Conservation (phyloP, 176 grass and related monocot species). For the Urochloa ruziziensis region DNA sequence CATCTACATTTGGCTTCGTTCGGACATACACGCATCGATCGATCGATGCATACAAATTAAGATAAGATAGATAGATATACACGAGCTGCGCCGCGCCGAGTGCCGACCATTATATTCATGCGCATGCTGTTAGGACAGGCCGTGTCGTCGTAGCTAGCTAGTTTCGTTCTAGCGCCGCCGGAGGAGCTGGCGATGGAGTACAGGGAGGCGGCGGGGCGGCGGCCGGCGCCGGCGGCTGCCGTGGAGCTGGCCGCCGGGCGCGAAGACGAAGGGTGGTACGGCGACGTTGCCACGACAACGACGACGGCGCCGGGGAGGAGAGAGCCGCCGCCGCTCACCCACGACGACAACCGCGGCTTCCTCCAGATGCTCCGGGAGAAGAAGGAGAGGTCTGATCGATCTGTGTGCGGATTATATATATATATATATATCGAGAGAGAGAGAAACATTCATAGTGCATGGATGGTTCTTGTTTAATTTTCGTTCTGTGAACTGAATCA, state of each 20-base stretch:
- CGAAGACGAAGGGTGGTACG: not conserved
- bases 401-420: too few relatives aligned
- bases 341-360: conserved; percentile 71
- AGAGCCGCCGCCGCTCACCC: conserved; percentile 56
- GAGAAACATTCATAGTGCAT: too few relatives aligned
- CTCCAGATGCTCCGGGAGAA: conserved; percentile 69
- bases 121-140: too few relatives aligned
- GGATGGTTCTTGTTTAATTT: too few relatives aligned
- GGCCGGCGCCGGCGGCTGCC: not conserved
- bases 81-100: too few relatives aligned
- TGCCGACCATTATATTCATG: too few relatives aligned
- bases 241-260: not conserved
- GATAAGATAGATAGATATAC: too few relatives aligned
- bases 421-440: too few relatives aligned
- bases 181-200: not conserved
- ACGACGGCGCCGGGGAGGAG: too few relatives aligned
- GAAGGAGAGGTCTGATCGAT: conserved; percentile 71
- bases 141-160: not conserved
- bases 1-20: not conserved
- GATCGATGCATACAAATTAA: too few relatives aligned
- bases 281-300: not conserved
- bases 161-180: too few relatives aligned
- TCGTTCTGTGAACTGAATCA: not conserved
- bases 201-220: not conserved
- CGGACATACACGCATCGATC: too few relatives aligned